These are phyloP conservation scores for Aspergillus sp. DNA, from an alignment of 2,329 filamentous ascomycete genomes.

Conservation along the genomic window DNA sequence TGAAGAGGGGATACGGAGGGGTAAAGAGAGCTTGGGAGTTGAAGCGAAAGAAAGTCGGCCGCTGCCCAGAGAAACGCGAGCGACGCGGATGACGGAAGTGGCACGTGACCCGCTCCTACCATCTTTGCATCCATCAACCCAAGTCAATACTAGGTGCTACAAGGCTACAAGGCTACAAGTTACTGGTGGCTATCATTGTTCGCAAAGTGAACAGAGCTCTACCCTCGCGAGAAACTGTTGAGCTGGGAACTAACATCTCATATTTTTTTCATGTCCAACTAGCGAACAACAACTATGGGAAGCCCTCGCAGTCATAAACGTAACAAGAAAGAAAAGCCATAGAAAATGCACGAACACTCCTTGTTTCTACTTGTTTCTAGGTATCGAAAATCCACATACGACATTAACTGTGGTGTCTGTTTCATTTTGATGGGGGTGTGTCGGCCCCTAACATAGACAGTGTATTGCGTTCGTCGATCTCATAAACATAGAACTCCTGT, in stretches of 20 bases:
- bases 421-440: conserved; percentile 23
- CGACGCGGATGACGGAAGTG: conserved; percentile 15
- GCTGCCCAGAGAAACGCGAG: conserved; percentile 18
- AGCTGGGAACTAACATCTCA: conserved; percentile 23
- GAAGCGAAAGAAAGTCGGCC: conserved; percentile 3
- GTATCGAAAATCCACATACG: conserved; percentile 30
- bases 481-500: conserved; percentile 40
- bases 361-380: conserved; percentile 31
- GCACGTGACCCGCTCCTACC: conserved; percentile 14
- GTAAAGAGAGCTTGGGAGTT: conserved; percentile 10
- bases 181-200: not conserved
- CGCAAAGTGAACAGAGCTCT: not conserved
- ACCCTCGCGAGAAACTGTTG: not conserved
- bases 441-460: conserved; percentile 23
- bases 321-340: conserved; percentile 29
- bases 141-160: too few relatives aligned
- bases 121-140: too few relatives aligned
- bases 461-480: conserved; percentile 45
- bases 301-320: conserved; percentile 28
- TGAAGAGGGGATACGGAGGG: not conserved
- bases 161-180: too few relatives aligned
- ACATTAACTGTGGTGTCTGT: conserved; percentile 27
- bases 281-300: conserved; percentile 26
- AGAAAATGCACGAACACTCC: conserved; percentile 27
- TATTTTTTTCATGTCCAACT: conserved; percentile 32